Evolutionary conservation across 2,329 filamentous ascomycete genomes (phyloP).

Genomic region (Fusarium fujikuroi): DNA sequence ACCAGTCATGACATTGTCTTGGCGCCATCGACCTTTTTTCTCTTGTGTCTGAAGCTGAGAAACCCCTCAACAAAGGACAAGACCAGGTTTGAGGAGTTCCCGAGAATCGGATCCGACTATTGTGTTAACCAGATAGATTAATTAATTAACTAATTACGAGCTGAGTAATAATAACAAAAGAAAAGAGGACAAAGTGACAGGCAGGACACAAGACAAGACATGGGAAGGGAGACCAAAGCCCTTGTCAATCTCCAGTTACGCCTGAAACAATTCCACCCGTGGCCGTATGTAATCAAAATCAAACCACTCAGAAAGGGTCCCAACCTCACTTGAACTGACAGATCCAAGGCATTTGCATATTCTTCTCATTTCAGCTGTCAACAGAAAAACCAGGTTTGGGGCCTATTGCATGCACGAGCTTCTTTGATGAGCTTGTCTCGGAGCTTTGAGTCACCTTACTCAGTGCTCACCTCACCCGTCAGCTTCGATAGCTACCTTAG

Average conservation of each 20-base stretch:
- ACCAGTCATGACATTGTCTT: constrained; percentile 7
- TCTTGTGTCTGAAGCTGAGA: constrained; percentile 3
- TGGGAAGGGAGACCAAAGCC: constrained; percentile 35
- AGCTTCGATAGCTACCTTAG: neutral
- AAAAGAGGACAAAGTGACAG: constrained; percentile 9
- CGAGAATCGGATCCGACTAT: constrained; percentile 28
- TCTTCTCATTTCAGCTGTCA: constrained; percentile 27
- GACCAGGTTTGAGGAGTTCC: constrained; percentile 7
- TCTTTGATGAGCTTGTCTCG: constrained; percentile 9
- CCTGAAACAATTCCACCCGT: constrained; percentile 39
- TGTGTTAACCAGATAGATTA: neutral
- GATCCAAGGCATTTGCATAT: constrained; percentile 22
- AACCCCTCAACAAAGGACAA: constrained; percentile 22
- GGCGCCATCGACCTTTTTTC: constrained; percentile 5
- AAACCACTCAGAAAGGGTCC: constrained; percentile 29
- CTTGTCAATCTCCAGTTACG: constrained; percentile 34
- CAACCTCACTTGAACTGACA: constrained; percentile 19
- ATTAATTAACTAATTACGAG: neutral
- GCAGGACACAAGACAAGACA: neutral
- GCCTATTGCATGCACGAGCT: constrained; percentile 19
- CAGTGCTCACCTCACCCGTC: constrained; percentile 13
- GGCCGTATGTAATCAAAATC: constrained; percentile 33
- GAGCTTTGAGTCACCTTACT: constrained; percentile 26
- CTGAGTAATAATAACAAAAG: constrained; percentile 22
- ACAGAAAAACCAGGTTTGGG: neutral